A percentile compares a stretch with the other conserved stretches of the same genome.
phyloP scores from a whole-genome alignment of 2,329 filamentous ascomycete genomes.

The Phaeosphaeria sp. region DNA sequence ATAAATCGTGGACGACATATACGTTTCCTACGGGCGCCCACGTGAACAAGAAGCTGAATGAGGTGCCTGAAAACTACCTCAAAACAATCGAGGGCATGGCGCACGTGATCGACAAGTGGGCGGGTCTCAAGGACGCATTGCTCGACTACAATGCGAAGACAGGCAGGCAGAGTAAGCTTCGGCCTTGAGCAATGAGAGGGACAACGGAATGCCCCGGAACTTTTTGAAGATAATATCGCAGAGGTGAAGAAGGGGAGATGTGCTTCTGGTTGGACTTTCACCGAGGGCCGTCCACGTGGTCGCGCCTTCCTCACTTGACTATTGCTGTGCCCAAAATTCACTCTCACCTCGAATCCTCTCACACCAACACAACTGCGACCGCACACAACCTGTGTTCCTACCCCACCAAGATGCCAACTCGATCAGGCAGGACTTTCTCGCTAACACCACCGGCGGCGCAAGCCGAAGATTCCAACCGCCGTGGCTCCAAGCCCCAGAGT shows the following conservation, averaged over 20 bases:
- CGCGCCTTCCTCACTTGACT: neutral
- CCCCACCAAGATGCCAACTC: neutral
- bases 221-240: neutral
- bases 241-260: neutral
- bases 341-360: neutral
- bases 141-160: conserved; percentile 28
- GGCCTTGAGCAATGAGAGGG: neutral
- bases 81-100: conserved; percentile 27
- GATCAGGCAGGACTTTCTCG: conserved; percentile 1
- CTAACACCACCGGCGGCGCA: neutral
- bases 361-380: neutral
- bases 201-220: neutral
- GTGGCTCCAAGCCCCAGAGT: neutral
- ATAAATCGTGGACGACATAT: conserved; percentile 10
- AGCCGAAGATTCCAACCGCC: neutral
- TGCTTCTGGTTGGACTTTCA: neutral
- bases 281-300: neutral
- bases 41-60: conserved; percentile 16
- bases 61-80: conserved; percentile 29
- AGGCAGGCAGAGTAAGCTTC: conserved; percentile 11
- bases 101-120: conserved; percentile 22
- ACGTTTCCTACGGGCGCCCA: conserved; percentile 18
- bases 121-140: conserved; percentile 24
- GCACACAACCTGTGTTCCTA: neutral
- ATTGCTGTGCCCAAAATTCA: neutral